Conservation (phyloP, 129 eudicot species). For the Ambrosia trifida region DNA sequence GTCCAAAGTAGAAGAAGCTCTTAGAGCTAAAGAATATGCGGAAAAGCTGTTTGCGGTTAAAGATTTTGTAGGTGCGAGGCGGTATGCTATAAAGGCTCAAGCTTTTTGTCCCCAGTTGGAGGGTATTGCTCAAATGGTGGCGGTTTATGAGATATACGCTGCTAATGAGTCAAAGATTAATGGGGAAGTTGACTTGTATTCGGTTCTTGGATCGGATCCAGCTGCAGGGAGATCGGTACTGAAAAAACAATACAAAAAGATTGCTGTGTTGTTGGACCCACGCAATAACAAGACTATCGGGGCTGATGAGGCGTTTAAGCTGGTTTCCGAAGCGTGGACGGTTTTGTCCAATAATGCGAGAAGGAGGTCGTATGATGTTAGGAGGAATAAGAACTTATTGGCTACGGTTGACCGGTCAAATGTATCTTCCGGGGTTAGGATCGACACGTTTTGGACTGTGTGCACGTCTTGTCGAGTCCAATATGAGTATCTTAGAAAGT, state of each 20-base stretch:
- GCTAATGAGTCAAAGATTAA: conserved; percentile 58
- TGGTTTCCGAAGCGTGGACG: conserved; percentile 88
- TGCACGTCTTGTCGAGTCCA: conserved; percentile 96
- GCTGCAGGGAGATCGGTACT: conserved; percentile 51
- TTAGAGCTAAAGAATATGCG: conserved; percentile 66
- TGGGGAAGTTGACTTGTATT: conserved; percentile 78
- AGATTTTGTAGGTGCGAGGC: conserved; percentile 61
- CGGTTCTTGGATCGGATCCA: conserved; percentile 75
- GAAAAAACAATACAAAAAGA: conserved; percentile 75
- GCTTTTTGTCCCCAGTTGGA: conserved; percentile 72
- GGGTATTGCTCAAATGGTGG: conserved; percentile 85
- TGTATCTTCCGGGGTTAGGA: conserved; percentile 39
- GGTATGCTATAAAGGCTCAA: conserved; percentile 75
- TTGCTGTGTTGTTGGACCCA: conserved; percentile 79
- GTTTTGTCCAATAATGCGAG: conserved; percentile 66
- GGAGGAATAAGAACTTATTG: conserved; percentile 51
- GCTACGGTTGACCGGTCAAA: conserved; percentile 32
- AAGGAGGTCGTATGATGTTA: conserved; percentile 64
- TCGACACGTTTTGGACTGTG: conserved; percentile 88
- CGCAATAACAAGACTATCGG: conserved; percentile 81
- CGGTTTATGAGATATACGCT: conserved; percentile 65
- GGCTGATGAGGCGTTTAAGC: conserved; percentile 83
- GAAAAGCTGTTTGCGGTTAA: conserved; percentile 66
- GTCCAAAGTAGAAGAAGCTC: conserved; percentile 65
- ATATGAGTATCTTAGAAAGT: conserved; percentile 88